Percentiles rank a stretch among this genome's conserved stretches.
These are phyloP conservation scores for Orbilia javanica DNA, from an alignment of 2,329 filamentous ascomycete genomes.

Conservation along the genomic window DNA sequence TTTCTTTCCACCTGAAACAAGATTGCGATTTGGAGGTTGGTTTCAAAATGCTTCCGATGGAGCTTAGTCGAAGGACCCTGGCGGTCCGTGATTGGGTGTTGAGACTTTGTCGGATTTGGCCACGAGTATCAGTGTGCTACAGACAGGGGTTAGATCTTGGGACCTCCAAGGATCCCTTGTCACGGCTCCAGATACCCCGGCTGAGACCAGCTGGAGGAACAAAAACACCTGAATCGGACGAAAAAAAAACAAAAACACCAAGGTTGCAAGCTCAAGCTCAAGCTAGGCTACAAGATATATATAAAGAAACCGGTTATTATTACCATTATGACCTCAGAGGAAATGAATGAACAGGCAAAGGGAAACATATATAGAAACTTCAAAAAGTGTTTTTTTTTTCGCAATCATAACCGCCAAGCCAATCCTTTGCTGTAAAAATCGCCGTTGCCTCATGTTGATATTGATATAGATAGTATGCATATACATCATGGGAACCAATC, in stretches of 20 bases:
- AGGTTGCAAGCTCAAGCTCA: background rate
- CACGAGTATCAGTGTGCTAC: conserved; percentile 9
- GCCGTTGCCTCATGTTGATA: conserved; percentile 11
- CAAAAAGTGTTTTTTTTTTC: background rate
- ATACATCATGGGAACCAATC: conserved; percentile 1
- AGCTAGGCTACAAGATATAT: conserved; percentile 15
- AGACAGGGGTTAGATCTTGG: background rate
- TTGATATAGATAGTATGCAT: background rate
- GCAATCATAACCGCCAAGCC: conserved; percentile 1
- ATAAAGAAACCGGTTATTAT: conserved; percentile 28
- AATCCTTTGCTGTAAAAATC: background rate
- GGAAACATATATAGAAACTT: conserved; percentile 5
- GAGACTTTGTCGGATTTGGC: background rate
- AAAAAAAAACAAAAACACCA: background rate
- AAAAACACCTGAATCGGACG: background rate
- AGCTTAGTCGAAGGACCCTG: background rate
- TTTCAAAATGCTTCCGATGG: conserved; percentile 6
- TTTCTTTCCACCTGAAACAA: background rate
- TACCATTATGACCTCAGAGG: background rate
- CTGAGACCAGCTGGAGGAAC: background rate
- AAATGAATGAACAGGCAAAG: background rate
- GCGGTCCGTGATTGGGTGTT: conserved; percentile 8
- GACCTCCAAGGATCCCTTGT: conserved; percentile 11
- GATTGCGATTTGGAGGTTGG: conserved; percentile 2
- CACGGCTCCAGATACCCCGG: background rate